Evolutionary conservation across 2,329 filamentous ascomycete genomes (phyloP).

Genomic region (Microascus cirrosus): DNA sequence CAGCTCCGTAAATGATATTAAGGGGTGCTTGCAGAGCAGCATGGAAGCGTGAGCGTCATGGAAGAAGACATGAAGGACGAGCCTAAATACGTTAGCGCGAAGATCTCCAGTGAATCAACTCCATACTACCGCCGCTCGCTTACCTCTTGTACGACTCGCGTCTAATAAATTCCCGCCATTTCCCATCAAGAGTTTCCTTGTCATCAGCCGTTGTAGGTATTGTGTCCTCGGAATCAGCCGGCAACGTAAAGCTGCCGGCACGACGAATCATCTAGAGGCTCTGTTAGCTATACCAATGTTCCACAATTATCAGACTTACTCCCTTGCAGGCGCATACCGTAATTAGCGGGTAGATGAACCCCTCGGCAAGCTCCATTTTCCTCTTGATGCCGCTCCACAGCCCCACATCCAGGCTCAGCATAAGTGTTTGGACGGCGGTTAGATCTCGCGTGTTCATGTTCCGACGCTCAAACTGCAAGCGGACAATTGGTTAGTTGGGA

Average conservation of each 20-base stretch:
- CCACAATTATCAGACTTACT: neutral
- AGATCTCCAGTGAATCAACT: neutral
- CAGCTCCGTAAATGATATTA: conserved; percentile 19
- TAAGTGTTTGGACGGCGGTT: conserved; percentile 35
- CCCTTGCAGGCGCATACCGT: conserved; percentile 21
- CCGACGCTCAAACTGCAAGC: conserved; percentile 34
- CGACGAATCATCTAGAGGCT: conserved; percentile 37
- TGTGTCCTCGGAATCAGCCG: neutral
- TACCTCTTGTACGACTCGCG: conserved; percentile 50
- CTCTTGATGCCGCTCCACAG: conserved; percentile 43
- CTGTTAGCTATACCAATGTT: conserved; percentile 3
- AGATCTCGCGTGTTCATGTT: conserved; percentile 33
- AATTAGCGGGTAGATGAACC: conserved; percentile 31
- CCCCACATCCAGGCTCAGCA: conserved; percentile 36
- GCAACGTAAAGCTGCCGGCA: conserved; percentile 44
- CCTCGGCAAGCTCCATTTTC: conserved; percentile 46
- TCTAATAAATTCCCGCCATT: conserved; percentile 55
- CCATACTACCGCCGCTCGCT: conserved; percentile 2
- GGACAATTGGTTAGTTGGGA: neutral
- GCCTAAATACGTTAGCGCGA: conserved; percentile 12
- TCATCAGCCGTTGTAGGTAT: conserved; percentile 29
- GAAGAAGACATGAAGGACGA: conserved; percentile 15
- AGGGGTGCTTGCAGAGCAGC: conserved; percentile 15
- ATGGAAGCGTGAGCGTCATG: conserved; percentile 19
- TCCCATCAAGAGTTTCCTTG: conserved; percentile 44